Percentiles rank a stretch among this genome's conserved stretches.
Evolutionary conservation across 306 rosid species (phyloP).

Genomic region (Biancaea sappan): DNA sequence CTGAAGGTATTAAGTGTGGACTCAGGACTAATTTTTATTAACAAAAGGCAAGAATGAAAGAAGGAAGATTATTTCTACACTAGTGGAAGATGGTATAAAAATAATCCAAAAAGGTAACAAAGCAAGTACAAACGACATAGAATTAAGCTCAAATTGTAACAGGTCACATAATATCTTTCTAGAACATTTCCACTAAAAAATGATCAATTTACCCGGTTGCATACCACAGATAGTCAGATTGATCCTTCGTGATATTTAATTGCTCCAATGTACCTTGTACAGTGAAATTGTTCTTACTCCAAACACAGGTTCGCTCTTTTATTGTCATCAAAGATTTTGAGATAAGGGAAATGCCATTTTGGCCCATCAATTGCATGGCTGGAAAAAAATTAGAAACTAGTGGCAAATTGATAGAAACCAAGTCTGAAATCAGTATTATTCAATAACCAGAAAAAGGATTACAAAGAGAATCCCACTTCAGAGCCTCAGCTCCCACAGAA

Average conservation of each 20-base stretch:
- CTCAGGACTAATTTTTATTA: not conserved
- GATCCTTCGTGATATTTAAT: slow-evolving; percentile 90
- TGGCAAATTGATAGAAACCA: too few species aligned
- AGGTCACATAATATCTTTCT: slow-evolving; percentile 15
- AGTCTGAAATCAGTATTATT: too few species aligned
- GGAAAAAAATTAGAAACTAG: slow-evolving; percentile 42
- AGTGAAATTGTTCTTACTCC: slow-evolving; percentile 70
- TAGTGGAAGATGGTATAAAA: not conserved
- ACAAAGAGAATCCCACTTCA: too few species aligned
- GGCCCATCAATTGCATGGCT: slow-evolving; percentile 35
- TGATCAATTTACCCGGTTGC: slow-evolving; percentile 65
- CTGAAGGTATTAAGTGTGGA: not conserved
- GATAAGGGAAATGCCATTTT: slow-evolving; percentile 30
- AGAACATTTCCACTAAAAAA: slow-evolving; percentile 24
- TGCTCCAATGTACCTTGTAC: slow-evolving; percentile 85
- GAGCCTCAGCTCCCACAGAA: too few species aligned
- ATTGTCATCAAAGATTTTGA: slow-evolving; percentile 71
- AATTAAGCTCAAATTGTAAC: slow-evolving; percentile 15
- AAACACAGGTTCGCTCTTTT: slow-evolving; percentile 73
- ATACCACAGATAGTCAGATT: slow-evolving; percentile 91
- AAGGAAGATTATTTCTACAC: not conserved
- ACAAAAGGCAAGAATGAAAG: not conserved
- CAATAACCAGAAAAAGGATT: too few species aligned
- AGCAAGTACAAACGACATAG: too few species aligned
- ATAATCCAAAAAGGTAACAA: not conserved